Conservation (phyloP, 2,329 filamentous ascomycete species). For the Pseudopyricularia cyperi region DNA sequence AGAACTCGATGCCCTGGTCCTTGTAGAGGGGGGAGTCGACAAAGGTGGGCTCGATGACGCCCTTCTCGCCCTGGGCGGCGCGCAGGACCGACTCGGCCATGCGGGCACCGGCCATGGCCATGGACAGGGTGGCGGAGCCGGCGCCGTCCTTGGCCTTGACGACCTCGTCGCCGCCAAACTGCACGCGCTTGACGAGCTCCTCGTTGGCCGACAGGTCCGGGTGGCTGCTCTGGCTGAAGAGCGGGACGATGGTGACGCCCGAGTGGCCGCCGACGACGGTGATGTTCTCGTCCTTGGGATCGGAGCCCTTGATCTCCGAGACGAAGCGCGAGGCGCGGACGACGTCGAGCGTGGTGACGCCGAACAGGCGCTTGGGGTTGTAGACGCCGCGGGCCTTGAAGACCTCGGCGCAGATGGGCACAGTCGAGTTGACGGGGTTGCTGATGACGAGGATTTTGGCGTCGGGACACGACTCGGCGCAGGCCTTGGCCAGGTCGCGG, state of each 20-base stretch:
- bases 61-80: constrained; percentile 85
- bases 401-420: constrained; percentile 93
- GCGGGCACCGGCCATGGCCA: constrained; percentile 68
- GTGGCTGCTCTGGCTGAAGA: constrained; percentile 86
- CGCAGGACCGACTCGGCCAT: constrained; percentile 86
- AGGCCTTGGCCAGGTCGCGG: constrained; percentile 78
- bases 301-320: constrained; percentile 67
- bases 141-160: constrained; percentile 77
- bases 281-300: constrained; percentile 71
- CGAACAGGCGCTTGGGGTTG: constrained; percentile 90
- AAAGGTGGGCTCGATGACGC: constrained; percentile 89
- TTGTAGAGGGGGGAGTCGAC: constrained; percentile 97
- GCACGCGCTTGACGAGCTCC: constrained; percentile 89
- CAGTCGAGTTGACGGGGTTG: constrained; percentile 98
- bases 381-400: constrained; percentile 90
- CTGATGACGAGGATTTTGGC: constrained; percentile 95
- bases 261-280: constrained; percentile 96
- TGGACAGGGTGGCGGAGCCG: constrained; percentile 72
- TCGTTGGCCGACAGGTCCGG: constrained; percentile 70
- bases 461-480: constrained; percentile 80
- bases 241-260: constrained; percentile 92
- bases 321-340: constrained; percentile 97
- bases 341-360: constrained; percentile 96
- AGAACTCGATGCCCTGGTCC: constrained; percentile 96
- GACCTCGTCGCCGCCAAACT: constrained; percentile 94